These are phyloP conservation scores for Alternaria gansuensis DNA, from an alignment of 2,329 filamentous ascomycete genomes.

Conservation along the genomic window DNA sequence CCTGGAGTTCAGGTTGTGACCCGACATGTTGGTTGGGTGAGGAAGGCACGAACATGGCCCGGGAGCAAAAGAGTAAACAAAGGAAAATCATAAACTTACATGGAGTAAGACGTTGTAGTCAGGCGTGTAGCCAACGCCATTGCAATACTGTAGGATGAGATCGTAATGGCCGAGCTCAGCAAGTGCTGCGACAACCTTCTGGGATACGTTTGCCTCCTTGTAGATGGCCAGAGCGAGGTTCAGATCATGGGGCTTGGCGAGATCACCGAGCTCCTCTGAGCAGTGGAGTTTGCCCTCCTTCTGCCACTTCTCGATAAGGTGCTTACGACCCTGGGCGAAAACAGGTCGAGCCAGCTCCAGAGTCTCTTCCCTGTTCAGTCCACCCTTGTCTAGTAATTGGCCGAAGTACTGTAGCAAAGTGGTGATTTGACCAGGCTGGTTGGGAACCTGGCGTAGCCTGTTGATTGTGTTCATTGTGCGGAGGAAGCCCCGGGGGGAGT, in stretches of 20 bases:
- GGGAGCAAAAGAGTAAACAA: too few relatives aligned
- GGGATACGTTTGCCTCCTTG: slow-evolving; percentile 84
- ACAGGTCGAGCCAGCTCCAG: slow-evolving; percentile 93
- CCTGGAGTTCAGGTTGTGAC: too few relatives aligned
- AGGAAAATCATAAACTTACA: too few relatives aligned
- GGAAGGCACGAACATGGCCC: too few relatives aligned
- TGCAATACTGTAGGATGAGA: slow-evolving; percentile 91
- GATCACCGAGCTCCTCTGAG: slow-evolving; percentile 95
- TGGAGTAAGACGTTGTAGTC: slow-evolving; percentile 93
- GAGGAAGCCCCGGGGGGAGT: slow-evolving; percentile 94
- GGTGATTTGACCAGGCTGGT: slow-evolving; percentile 85
- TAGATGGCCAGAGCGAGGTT: slow-evolving; percentile 89
- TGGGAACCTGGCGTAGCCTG: slow-evolving; percentile 87
- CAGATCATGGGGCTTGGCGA: slow-evolving; percentile 88
- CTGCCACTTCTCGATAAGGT: slow-evolving; percentile 97
- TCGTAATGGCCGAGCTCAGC: slow-evolving; percentile 97
- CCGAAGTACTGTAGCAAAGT: slow-evolving; percentile 97
- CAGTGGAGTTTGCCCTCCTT: slow-evolving; percentile 94
- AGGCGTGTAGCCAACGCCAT: slow-evolving; percentile 86
- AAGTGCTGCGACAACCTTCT: slow-evolving; percentile 94
- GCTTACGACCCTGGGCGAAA: slow-evolving; percentile 90
- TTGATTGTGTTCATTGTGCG: slow-evolving; percentile 95
- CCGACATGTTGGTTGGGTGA: background rate
- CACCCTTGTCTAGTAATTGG: slow-evolving; percentile 94
- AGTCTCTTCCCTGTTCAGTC: slow-evolving; percentile 90